A percentile compares a stretch with the other conserved stretches of the same genome.
Conservation (phyloP, 371 early-diverging fungal species). For the Zychaea mexicana region DNA sequence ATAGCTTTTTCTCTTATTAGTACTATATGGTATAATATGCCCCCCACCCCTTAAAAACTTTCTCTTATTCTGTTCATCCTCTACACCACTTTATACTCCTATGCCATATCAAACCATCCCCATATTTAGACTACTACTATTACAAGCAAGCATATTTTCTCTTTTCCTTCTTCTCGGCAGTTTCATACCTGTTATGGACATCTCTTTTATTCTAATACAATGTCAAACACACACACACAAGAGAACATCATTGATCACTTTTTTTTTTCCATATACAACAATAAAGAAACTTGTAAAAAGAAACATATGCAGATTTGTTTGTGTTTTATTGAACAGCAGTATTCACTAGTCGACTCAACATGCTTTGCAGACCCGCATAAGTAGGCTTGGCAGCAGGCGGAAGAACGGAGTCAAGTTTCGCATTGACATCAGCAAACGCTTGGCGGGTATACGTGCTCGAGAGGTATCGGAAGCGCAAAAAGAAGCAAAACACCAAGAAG, state of each 20-base stretch:
- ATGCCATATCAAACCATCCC: not conserved
- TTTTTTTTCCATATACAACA: no score
- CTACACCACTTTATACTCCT: no score
- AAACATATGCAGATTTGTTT: not conserved
- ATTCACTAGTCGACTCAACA: not conserved
- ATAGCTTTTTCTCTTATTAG: not conserved
- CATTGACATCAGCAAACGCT: constrained; percentile 4
- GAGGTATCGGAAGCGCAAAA: constrained; percentile 8
- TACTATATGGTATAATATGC: not conserved
- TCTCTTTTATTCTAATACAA: no score
- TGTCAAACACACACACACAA: no score
- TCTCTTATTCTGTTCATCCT: not conserved
- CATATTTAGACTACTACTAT: constrained; percentile 3
- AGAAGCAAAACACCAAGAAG: not conserved
- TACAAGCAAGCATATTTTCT: not conserved
- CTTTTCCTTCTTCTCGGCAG: not conserved
- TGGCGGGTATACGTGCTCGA: constrained; percentile 3
- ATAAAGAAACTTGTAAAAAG: not conserved
- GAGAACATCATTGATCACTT: no score
- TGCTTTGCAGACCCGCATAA: not conserved
- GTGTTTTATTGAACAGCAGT: not conserved
- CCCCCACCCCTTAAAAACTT: not conserved
- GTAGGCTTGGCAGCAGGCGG: constrained; percentile 3
- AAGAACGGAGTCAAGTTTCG: not conserved
- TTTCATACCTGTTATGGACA: constrained; percentile 2